phyloP scores from a whole-genome alignment of 352 stramenopile genomes.

The Globisporangium carolinianum region DNA sequence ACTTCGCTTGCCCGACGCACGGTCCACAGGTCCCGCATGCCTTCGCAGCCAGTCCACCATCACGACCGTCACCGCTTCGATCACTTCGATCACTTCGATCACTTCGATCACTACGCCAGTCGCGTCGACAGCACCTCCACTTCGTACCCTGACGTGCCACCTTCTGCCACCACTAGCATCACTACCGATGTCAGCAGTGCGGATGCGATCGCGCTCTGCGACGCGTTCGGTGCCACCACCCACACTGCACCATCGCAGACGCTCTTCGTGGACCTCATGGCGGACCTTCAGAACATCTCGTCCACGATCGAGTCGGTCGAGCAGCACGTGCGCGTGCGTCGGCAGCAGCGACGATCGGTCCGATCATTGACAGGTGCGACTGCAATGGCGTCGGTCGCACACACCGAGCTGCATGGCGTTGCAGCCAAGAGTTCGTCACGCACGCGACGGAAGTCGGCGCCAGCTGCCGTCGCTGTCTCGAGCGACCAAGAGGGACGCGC shows the following conservation, averaged over 20 bases:
- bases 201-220: neutral
- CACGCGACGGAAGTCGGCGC: neutral
- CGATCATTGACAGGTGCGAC: neutral
- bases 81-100: too few species aligned
- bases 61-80: too few species aligned
- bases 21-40: neutral
- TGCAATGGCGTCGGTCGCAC: neutral
- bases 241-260: neutral
- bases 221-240: neutral
- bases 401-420: neutral
- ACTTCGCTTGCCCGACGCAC: neutral
- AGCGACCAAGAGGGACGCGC: neutral
- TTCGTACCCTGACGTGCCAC: too few species aligned
- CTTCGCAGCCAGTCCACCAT: too few species aligned
- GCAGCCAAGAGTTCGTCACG: neutral
- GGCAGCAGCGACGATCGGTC: slow-evolving; percentile 1
- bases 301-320: slow-evolving; percentile 7
- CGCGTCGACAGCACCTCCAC: neutral
- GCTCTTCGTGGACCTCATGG: slow-evolving; percentile 4
- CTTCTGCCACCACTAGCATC: neutral
- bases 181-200: neutral
- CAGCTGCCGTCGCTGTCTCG: too few species aligned
- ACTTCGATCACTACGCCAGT: too few species aligned
- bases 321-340: slow-evolving; percentile 3
- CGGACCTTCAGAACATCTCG: slow-evolving; percentile 5